Conservation (phyloP, 2,329 filamentous ascomycete species). For the Cladosporium cucumerinum region DNA sequence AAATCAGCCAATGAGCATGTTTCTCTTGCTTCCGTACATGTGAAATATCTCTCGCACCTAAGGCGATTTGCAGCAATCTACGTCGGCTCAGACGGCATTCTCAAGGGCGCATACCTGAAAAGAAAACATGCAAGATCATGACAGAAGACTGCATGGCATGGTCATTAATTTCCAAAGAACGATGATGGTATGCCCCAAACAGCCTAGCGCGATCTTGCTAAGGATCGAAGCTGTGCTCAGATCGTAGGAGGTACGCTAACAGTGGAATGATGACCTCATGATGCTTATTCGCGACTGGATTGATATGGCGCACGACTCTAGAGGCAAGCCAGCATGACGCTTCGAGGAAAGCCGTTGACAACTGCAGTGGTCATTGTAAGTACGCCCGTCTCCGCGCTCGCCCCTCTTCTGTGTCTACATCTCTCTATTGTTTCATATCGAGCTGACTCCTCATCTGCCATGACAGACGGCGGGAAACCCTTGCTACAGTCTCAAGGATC, state of each 20-base stretch:
- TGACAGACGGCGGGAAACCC: conserved; percentile 28
- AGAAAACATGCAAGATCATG: not conserved
- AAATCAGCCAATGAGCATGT: not conserved
- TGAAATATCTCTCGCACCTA: not conserved
- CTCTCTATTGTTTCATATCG: not conserved
- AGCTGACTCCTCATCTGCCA: conserved; percentile 12
- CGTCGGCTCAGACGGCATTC: not conserved
- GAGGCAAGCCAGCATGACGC: conserved; percentile 1
- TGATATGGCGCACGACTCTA: conserved; percentile 2
- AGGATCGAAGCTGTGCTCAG: conserved; percentile 5
- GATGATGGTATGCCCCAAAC: not conserved
- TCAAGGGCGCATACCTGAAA: not conserved
- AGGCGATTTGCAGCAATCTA: not conserved
- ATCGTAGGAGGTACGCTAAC: conserved; percentile 14
- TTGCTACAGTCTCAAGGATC: conserved; percentile 30
- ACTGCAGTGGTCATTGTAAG: conserved; percentile 7
- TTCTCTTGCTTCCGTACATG: not conserved
- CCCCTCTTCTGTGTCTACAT: not conserved
- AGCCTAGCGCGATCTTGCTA: conserved; percentile 14
- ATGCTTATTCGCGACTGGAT: conserved; percentile 6
- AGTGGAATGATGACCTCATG: conserved; percentile 11
- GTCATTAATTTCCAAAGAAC: not conserved
- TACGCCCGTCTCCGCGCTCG: not conserved
- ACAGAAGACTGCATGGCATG: not conserved
- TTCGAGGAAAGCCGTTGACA: conserved; percentile 2